Percentiles rank a stretch among this genome's conserved stretches.
phyloP scores from a whole-genome alignment of 306 rosid genomes.

The Alnus rubra region DNA sequence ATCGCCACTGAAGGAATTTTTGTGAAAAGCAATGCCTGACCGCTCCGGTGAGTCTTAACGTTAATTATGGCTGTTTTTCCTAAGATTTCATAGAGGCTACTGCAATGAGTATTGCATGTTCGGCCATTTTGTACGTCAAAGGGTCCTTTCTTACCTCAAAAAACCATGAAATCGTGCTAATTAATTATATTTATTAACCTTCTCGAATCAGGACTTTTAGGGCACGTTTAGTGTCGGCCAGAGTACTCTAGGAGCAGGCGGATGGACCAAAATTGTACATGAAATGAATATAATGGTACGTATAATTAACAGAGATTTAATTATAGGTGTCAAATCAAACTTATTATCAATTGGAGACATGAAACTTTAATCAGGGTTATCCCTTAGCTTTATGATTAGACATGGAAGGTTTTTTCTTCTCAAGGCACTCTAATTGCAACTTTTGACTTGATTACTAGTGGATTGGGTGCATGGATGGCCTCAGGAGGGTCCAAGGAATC shows the following conservation, averaged over 20 bases:
- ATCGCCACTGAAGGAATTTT: slow-evolving; percentile 1
- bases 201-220: too few relatives aligned
- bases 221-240: too few relatives aligned
- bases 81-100: background rate
- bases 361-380: slow-evolving; percentile 46
- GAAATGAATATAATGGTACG: background rate
- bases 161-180: too few relatives aligned
- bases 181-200: too few relatives aligned
- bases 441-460: slow-evolving; percentile 66
- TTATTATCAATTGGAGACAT: slow-evolving; percentile 45
- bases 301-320: slow-evolving; percentile 28
- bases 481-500: slow-evolving; percentile 53
- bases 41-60: background rate
- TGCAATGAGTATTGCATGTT: too few relatives aligned
- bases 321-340: slow-evolving; percentile 48
- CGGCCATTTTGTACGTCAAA: background rate
- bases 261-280: background rate
- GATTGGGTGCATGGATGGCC: slow-evolving; percentile 38
- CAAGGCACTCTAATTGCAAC: slow-evolving; percentile 65
- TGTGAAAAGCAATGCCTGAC: background rate
- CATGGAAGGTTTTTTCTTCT: slow-evolving; percentile 48
- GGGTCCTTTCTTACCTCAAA: too few relatives aligned
- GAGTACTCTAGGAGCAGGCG: too few relatives aligned
- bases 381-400: slow-evolving; percentile 41
- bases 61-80: background rate